Evolutionary conservation across 257 asterid species (phyloP).

Genomic region (Penstemon eatonii): DNA sequence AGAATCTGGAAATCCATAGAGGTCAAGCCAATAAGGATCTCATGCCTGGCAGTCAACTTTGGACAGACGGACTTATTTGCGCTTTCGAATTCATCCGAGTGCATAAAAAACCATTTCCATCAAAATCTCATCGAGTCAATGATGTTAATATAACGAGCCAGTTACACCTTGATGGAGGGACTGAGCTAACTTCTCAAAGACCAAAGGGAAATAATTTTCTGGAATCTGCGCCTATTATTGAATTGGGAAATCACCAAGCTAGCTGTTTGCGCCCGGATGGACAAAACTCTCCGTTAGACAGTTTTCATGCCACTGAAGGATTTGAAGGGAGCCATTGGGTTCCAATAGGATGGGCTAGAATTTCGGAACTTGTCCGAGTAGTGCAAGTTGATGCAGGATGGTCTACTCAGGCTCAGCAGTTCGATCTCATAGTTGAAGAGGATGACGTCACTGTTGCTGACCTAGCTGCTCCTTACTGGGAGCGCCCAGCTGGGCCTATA

Average conservation of each 20-base stretch:
- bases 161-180: constrained; percentile 30
- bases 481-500: constrained; percentile 81
- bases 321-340: constrained; percentile 64
- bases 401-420: constrained; percentile 51
- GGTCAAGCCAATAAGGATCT: constrained; percentile 46
- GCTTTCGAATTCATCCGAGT: constrained; percentile 81
- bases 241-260: constrained; percentile 35
- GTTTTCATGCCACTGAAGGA: constrained; percentile 33
- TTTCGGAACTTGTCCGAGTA: constrained; percentile 63
- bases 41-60: constrained; percentile 60
- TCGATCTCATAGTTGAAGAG: constrained; percentile 57
- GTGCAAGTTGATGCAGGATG: constrained; percentile 69
- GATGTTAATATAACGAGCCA: constrained; percentile 33
- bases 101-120: constrained; percentile 38
- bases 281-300: constrained; percentile 33
- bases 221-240: constrained; percentile 47
- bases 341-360: constrained; percentile 91
- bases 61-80: constrained; percentile 92
- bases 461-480: constrained; percentile 94
- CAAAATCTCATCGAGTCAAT: constrained; percentile 38
- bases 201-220: constrained; percentile 26
- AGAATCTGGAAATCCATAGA: constrained; percentile 54
- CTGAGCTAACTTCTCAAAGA: constrained; percentile 31
- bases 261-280: constrained; percentile 35
- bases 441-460: constrained; percentile 89